Evolutionary conservation across 1,284 basidiomycete genomes (phyloP), one percentile per base, ranked within the genome.

Genomic region (Melampsora larici-populina): DNA sequence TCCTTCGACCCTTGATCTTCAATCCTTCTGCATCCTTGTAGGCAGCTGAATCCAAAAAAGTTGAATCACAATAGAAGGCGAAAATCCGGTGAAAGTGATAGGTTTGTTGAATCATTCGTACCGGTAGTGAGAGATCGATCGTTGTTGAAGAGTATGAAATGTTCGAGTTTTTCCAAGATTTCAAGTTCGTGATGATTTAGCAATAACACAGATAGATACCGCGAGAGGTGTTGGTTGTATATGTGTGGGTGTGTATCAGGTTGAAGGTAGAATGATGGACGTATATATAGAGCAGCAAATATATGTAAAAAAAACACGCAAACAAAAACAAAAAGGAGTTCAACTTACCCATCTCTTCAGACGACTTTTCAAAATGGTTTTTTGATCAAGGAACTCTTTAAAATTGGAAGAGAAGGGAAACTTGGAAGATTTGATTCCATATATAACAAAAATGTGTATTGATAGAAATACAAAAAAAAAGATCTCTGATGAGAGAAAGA

Each of bases 1-100:
- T 94, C 79, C 92, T 88, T 83, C 97, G 94, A 82, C 93, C 93
- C 87, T 94, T 91, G 81, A 99, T 94, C 79, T 93, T 92, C 66
- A 99, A 88, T 18, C 95, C 93, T 82, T 99, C 96, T n/a, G 95
- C 97, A 83, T 99, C 96, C 86, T 98, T 99, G 88, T 98, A 99
- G 13, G 96, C 97, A 79, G 94, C 96, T 96, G 80, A 33, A 21
- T 64, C 21, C 64, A 73, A 46, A 72, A 67, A 64, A 24, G 67
- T 70, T 43, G 43, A 3, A 33, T 36, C 9, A 58, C 21, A 62
- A 33, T 24, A 15, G 11, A 43, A 24, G 13, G 49, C 51, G 31
- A 6, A 60, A 17, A 17, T 65, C 8, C 26, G 65, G 64, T 49
- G 43, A 55, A 15, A 33, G 46, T 24, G 69, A 17, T 33, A 31